Evolutionary conservation across 371 early-diverging fungal genomes (phyloP).

Genomic region (Apophysomyces elegans): DNA sequence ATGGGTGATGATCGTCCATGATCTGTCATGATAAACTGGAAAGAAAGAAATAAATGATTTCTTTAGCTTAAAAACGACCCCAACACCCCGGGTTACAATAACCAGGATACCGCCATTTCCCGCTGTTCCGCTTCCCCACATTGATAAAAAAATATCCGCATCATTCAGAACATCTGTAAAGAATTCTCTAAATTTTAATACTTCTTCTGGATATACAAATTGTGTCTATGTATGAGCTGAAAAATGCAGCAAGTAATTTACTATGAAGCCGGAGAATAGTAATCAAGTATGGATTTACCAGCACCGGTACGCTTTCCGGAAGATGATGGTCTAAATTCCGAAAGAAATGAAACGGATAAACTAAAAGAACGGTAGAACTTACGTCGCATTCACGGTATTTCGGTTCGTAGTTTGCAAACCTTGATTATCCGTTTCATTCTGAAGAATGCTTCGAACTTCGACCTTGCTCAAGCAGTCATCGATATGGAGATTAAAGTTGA

Average conservation of each 20-base stretch:
- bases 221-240: too few relatives aligned
- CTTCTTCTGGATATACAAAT: too few relatives aligned
- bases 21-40: slow-evolving; percentile 1
- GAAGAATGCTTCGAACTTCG: slow-evolving; percentile 32
- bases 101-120: background rate
- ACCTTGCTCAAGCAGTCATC: slow-evolving; percentile 47
- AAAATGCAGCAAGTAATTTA: too few relatives aligned
- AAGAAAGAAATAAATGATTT: background rate
- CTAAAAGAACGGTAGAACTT: background rate
- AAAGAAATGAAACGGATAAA: background rate
- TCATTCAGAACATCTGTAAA: too few relatives aligned
- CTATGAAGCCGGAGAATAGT: background rate
- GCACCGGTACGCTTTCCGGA: background rate
- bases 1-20: slow-evolving; percentile 16
- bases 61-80: background rate
- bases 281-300: background rate
- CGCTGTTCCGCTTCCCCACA: slow-evolving; percentile 7
- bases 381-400: background rate
- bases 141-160: too few relatives aligned
- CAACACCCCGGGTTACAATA: background rate
- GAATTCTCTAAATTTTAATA: too few relatives aligned
- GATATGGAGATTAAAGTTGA: slow-evolving; percentile 40
- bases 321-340: background rate
- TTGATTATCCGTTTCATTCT: background rate
- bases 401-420: background rate